Conservation (phyloP, 495 filamentous ascomycete species). For the Penicillium angulare region DNA sequence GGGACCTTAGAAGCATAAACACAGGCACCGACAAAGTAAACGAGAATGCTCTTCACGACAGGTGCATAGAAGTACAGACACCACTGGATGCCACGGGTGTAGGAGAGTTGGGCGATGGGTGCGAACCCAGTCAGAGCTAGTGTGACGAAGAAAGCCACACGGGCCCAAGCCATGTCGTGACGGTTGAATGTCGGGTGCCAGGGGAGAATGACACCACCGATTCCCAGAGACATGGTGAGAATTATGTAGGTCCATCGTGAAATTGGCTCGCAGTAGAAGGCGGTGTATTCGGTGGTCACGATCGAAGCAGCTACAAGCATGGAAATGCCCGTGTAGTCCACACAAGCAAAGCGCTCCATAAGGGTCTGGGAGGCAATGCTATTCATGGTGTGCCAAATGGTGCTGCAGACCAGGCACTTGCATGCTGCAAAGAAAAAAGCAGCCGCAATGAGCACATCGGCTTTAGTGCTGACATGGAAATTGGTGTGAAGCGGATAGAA, state of each 20-base stretch:
- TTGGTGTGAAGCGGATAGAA: conserved; percentile 87
- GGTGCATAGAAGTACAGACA: conserved; percentile 87
- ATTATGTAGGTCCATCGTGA: conserved; percentile 86
- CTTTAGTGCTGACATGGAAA: conserved; percentile 79
- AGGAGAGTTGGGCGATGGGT: conserved; percentile 77
- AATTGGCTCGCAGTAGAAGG: conserved; percentile 94
- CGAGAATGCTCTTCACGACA: conserved; percentile 75
- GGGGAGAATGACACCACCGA: conserved; percentile 87
- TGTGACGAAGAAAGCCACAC: conserved; percentile 88
- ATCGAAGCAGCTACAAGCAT: conserved; percentile 94
- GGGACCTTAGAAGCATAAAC: conserved; percentile 94
- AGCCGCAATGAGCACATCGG: conserved; percentile 84
- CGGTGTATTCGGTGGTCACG: conserved; percentile 97
- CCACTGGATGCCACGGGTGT: conserved; percentile 71
- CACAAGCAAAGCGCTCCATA: conserved; percentile 94
- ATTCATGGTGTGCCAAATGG: conserved; percentile 98
- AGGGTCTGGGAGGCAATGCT: conserved; percentile 84
- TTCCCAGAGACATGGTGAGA: conserved; percentile 74
- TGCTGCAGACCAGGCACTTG: conserved; percentile 93
- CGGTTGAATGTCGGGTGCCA: conserved; percentile 98
- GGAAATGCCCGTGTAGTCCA: conserved; percentile 98
- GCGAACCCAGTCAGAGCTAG: conserved; percentile 89
- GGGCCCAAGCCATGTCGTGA: conserved; percentile 83
- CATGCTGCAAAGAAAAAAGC: conserved; percentile 96
- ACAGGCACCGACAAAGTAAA: conserved; percentile 80